These are phyloP conservation scores for Rhizopus arrhizus DNA, from an alignment of 371 early-diverging fungal species.

Conservation along the genomic window DNA sequence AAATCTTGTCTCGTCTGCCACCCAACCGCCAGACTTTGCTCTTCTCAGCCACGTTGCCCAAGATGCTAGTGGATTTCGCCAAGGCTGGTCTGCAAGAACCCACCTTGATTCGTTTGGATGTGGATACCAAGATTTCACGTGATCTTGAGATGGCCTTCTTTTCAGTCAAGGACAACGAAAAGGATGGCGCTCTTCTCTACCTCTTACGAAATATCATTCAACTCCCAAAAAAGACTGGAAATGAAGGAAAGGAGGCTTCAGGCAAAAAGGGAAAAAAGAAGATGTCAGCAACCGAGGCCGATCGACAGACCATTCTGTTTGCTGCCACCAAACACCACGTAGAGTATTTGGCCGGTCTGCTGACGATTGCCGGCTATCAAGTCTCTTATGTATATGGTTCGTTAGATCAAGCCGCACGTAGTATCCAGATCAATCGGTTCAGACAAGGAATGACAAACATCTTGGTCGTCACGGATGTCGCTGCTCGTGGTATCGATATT, in stretches of 20 bases:
- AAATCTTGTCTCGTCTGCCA: slow-evolving; percentile 86
- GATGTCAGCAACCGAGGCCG: slow-evolving; percentile 45
- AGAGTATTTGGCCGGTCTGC: slow-evolving; percentile 83
- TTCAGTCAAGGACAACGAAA: slow-evolving; percentile 77
- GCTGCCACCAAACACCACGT: slow-evolving; percentile 96
- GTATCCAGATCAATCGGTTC: slow-evolving; percentile 84
- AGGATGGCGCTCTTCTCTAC: slow-evolving; percentile 88
- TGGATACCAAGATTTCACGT: slow-evolving; percentile 88
- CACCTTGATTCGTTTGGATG: slow-evolving; percentile 89
- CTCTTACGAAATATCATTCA: slow-evolving; percentile 80
- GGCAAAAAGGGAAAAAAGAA: slow-evolving; percentile 49
- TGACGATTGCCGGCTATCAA: slow-evolving; percentile 71
- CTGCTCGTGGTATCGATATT: slow-evolving; percentile 99
- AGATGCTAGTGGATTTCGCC: slow-evolving; percentile 91
- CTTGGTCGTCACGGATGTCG: slow-evolving; percentile 98
- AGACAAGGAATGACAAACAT: slow-evolving; percentile 76
- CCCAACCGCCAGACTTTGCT: slow-evolving; percentile 85
- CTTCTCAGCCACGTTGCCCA: slow-evolving; percentile 95
- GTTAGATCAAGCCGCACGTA: slow-evolving; percentile 91
- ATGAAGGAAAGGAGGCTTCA: slow-evolving; percentile 25
- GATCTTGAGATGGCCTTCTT: slow-evolving; percentile 95
- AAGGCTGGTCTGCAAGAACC: slow-evolving; percentile 95
- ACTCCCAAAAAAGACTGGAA: slow-evolving; percentile 55
- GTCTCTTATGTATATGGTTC: slow-evolving; percentile 92
- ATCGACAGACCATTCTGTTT: slow-evolving; percentile 89